Conservation (phyloP, 75 land plant species). For the Gnetum montanum region DNA sequence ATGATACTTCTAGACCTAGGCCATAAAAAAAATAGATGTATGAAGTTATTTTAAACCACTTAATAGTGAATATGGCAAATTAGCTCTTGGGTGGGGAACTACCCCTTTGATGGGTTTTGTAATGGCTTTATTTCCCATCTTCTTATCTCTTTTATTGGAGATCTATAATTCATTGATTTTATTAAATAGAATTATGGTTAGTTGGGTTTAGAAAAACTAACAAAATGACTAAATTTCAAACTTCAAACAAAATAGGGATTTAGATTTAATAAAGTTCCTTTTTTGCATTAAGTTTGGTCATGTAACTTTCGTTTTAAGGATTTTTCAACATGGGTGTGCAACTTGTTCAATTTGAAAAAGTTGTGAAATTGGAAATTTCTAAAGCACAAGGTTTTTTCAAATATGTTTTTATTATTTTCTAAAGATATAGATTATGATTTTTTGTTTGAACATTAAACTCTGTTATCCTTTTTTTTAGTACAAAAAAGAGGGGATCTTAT, state of each 20-base stretch:
- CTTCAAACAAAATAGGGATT: neutral
- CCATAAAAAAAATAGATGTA: neutral
- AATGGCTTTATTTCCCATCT: conserved; percentile 11
- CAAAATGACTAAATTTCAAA: neutral
- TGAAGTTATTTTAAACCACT: conserved; percentile 6
- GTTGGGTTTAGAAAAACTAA: neutral
- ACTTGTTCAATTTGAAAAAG: neutral
- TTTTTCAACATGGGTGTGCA: neutral
- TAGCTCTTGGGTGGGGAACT: conserved; percentile 2
- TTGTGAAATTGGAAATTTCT: neutral
- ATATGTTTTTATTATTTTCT: neutral
- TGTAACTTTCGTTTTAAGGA: neutral
- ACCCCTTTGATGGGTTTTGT: conserved; percentile 6
- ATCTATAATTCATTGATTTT: conserved; percentile 16
- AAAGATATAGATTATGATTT: neutral
- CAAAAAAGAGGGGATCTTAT: too few species aligned
- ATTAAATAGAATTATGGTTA: conserved; percentile 7
- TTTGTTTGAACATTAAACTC: neutral
- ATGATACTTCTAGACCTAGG: conserved; percentile 4
- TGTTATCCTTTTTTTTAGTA: too few species aligned
- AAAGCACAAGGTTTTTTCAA: neutral
- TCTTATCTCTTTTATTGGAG: conserved; percentile 14
- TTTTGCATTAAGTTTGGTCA: neutral
- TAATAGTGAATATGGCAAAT: conserved; percentile 12
- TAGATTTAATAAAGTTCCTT: neutral